Evolutionary conservation across 2,329 filamentous ascomycete genomes (phyloP), one percentile per base, ranked within the genome.

Genomic region (Pyrenochaeta sp.): DNA sequence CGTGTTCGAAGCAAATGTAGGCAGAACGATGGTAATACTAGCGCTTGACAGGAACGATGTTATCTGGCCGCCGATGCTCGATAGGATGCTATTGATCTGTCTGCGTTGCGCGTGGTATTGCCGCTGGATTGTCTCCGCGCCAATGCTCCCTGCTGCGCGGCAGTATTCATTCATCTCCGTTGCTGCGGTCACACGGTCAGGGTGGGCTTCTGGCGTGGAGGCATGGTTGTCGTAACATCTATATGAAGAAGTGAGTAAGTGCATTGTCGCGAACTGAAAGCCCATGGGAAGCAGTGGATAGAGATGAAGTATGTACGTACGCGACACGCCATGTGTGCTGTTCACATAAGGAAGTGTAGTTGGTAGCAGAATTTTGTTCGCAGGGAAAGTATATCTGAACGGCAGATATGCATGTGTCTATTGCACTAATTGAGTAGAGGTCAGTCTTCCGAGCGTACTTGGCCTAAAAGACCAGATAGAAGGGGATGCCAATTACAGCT

Each of bases 221-320:
- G 54, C 62, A 45, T 65, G 50, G 32, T 54, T 54, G n/a, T 62
- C 56, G 39, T 54, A 58, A 40, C 62, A 65, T 45, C 56, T 59
- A 27, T 40, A 22, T 30, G 7, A 19, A 40, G 8, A 42, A 12
- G 37, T 36, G 15, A 51, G 42, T 27, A 27, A 44, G 25, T 28
- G 13, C 15, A 39, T 39, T 39, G 36, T 28, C 12, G 40, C 6
- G 40, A 27, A 4, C 3, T 3, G 22, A 13, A 27, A 6, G 39
- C 27, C 5, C 42, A 19, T 15, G 30, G 27, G 8, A 34, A 19
- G 19, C 19, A 19, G 24, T 51, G 6, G 27, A 43, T 32, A 13
- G 12, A 24, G 13, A 10, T n/a, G 15, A 19, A 22, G 30, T 6
- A 7, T 19, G 30, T 42, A 52, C 56, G 15, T 53, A 59, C 56